Percentiles rank a stretch among this genome's conserved stretches.
phyloP scores from a whole-genome alignment of 768 basidiomycete genomes.

The Paxillus rubicundulus region DNA sequence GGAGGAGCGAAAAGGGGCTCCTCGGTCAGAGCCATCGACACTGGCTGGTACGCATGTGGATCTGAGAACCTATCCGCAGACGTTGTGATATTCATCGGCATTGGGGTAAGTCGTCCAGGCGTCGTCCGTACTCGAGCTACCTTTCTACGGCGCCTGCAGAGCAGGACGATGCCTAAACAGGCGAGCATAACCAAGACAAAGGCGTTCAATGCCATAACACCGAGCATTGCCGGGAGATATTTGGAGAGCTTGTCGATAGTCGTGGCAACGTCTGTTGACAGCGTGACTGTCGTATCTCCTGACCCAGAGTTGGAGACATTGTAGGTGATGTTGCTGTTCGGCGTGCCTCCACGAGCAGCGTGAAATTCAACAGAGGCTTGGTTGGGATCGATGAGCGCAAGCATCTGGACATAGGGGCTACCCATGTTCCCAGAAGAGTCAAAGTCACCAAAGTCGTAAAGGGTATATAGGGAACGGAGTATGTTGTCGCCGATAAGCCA shows the following conservation, averaged over 20 bases:
- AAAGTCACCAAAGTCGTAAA: slow-evolving; percentile 86
- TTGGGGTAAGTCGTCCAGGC: slow-evolving; percentile 51
- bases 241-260: slow-evolving; percentile 62
- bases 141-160: slow-evolving; percentile 49
- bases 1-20: slow-evolving; percentile 54
- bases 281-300: slow-evolving; percentile 45
- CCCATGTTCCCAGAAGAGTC: slow-evolving; percentile 63
- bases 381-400: slow-evolving; percentile 66
- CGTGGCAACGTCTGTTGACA: slow-evolving; percentile 56
- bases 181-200: slow-evolving; percentile 59
- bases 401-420: slow-evolving; percentile 73
- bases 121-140: slow-evolving; percentile 34
- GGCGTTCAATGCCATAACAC: slow-evolving; percentile 74
- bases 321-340: slow-evolving; percentile 69
- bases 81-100: slow-evolving; percentile 48
- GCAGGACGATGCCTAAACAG: slow-evolving; percentile 49
- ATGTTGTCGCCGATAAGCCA: slow-evolving; percentile 83
- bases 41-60: slow-evolving; percentile 65
- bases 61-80: slow-evolving; percentile 31
- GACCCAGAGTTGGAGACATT: slow-evolving; percentile 44
- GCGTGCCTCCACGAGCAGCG: slow-evolving; percentile 57
- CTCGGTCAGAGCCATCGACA: slow-evolving; percentile 51
- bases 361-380: slow-evolving; percentile 73
- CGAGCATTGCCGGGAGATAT: slow-evolving; percentile 73
- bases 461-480: slow-evolving; percentile 75